A percentile compares a stretch with the other conserved stretches of the same genome.
Conservation (phyloP, 2,329 filamentous ascomycete species). For the Pestalotiopsis sp. region DNA sequence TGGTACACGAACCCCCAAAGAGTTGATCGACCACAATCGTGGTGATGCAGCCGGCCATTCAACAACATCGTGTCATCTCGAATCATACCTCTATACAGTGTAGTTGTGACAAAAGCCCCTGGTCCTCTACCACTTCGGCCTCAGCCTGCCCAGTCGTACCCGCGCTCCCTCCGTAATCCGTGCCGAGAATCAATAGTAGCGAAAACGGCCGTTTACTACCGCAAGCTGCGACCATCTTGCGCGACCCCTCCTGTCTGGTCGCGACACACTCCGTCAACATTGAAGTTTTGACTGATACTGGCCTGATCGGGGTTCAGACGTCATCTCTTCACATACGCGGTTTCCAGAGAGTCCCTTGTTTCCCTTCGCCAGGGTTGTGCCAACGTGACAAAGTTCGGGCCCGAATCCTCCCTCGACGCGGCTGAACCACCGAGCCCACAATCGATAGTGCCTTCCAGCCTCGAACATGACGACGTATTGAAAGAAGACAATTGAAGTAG, state of each 20-base stretch:
- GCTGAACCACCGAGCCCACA: neutral
- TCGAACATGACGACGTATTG: conserved; percentile 1
- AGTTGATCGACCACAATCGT: conserved; percentile 8
- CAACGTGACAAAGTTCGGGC: neutral
- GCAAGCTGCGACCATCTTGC: neutral
- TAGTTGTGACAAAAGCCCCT: neutral
- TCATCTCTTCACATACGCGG: neutral
- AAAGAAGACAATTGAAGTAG: neutral
- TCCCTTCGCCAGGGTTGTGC: neutral
- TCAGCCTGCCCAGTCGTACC: neutral
- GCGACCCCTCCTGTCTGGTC: conserved; percentile 1
- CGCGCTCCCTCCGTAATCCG: neutral
- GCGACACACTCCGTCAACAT: conserved; percentile 5
- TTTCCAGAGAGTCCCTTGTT: neutral
- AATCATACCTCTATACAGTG: neutral
- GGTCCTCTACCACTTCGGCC: neutral
- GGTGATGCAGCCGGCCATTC: conserved; percentile 1
- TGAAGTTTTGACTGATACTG: neutral
- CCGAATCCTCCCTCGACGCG: neutral
- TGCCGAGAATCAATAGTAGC: neutral
- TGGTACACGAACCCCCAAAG: conserved; percentile 7
- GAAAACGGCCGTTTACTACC: neutral
- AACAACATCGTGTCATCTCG: neutral
- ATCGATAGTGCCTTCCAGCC: neutral
- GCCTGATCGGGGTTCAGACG: neutral